Conservation (phyloP, 192 early-diverging fungal species). For the Entomortierella chlamydospora region DNA sequence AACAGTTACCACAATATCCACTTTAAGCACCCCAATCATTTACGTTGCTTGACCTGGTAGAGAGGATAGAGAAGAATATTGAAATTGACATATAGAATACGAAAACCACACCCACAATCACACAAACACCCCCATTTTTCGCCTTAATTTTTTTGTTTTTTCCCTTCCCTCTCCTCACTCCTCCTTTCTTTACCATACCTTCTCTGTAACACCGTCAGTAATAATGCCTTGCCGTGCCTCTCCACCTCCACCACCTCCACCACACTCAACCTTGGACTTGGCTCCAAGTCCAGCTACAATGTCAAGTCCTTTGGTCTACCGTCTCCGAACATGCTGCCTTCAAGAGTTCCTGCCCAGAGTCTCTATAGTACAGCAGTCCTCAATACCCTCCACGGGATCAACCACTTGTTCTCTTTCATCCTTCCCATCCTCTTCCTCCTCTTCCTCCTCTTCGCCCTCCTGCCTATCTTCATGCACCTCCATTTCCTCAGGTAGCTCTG, state of each 20-base stretch:
- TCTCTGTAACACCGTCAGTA: no score
- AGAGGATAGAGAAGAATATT: no score
- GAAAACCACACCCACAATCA: no score
- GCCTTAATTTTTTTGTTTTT: no score
- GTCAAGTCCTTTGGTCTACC: slow-evolving; percentile 50
- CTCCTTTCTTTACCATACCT: no score
- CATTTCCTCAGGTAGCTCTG: not conserved
- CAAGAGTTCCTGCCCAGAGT: slow-evolving; percentile 43
- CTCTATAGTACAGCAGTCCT: slow-evolving; percentile 16
- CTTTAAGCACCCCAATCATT: no score
- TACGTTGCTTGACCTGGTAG: no score
- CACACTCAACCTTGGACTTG: slow-evolving; percentile 39
- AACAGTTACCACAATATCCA: no score
- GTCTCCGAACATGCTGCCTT: slow-evolving; percentile 41
- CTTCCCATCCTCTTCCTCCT: not conserved
- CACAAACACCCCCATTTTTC: no score
- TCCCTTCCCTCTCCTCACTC: no score
- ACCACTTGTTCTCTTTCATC: no score
- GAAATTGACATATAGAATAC: no score
- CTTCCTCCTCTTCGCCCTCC: not conserved
- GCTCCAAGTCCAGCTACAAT: slow-evolving; percentile 27
- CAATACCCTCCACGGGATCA: slow-evolving; percentile 6
- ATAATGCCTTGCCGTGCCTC: slow-evolving; percentile 51
- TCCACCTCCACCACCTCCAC: slow-evolving; percentile 44
- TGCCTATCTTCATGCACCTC: not conserved